Evolutionary conservation across 768 basidiomycete genomes (phyloP).

Genomic region (Sporobolomyces pararoseus): DNA sequence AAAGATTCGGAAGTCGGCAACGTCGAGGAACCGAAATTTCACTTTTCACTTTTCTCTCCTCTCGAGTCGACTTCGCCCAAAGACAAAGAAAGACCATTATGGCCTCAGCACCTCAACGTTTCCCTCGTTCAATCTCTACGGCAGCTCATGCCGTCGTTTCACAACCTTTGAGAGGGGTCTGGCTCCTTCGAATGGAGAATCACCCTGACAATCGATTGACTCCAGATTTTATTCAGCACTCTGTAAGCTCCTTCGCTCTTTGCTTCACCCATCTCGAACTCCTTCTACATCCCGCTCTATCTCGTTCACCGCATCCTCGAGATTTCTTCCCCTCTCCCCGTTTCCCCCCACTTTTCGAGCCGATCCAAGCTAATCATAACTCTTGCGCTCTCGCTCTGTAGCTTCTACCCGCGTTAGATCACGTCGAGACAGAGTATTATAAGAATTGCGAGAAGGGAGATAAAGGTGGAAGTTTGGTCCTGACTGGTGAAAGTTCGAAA

Average conservation of each 20-base stretch:
- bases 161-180: not conserved
- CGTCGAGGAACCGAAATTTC: no score
- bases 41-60: no score
- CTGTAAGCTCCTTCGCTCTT: conserved; percentile 9
- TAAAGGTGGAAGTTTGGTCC: conserved; percentile 34
- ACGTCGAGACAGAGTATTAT: conserved; percentile 32
- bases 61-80: no score
- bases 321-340: not conserved
- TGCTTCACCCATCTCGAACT: no score
- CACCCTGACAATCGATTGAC: conserved; percentile 31
- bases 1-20: no score
- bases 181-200: conserved; percentile 21
- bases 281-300: no score
- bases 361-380: not conserved
- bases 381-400: not conserved
- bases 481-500: conserved; percentile 29
- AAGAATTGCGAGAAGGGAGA: not conserved
- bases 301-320: no score
- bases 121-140: not conserved
- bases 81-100: not conserved
- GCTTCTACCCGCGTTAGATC: conserved; percentile 37
- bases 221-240: conserved; percentile 31
- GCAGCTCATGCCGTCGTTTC: conserved; percentile 1
- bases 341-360: not conserved
- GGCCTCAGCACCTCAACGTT: conserved; percentile 1